Evolutionary conservation across 345 rosid species (phyloP).

Genomic region (Chamaenerion angustifolium): DNA sequence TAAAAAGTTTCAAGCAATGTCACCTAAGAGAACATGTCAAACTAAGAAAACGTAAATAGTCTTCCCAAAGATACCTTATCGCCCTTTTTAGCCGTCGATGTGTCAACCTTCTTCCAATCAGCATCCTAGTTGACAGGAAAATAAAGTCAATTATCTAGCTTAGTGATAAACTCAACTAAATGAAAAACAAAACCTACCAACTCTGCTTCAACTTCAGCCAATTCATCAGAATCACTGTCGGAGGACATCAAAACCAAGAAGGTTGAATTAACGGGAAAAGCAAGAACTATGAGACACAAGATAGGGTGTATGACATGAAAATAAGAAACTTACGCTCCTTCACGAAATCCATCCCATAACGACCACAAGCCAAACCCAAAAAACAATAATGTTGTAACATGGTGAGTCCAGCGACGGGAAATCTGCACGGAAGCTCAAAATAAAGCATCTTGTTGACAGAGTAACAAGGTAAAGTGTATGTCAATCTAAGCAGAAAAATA

Average conservation of each 20-base stretch:
- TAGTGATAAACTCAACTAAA: neutral
- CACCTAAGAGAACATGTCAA: too few species aligned
- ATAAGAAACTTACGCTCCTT: conserved; percentile 37
- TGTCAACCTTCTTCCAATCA: conserved; percentile 45
- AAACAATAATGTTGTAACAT: conserved; percentile 66
- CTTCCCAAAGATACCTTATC: conserved; percentile 29
- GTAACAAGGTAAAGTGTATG: too few species aligned
- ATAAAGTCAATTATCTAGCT: neutral
- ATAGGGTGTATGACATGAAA: neutral
- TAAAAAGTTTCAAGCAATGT: neutral
- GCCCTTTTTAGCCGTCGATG: conserved; percentile 25
- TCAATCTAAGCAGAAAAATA: too few species aligned
- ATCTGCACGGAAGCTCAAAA: conserved; percentile 30
- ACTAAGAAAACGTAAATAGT: too few species aligned
- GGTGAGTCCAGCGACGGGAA: conserved; percentile 87
- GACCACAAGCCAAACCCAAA: conserved; percentile 83
- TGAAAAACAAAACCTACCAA: conserved; percentile 37
- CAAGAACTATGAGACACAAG: neutral
- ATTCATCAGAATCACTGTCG: conserved; percentile 58
- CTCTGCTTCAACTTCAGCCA: conserved; percentile 82
- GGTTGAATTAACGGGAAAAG: neutral
- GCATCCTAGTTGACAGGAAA: conserved; percentile 40
- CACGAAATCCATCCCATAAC: conserved; percentile 69
- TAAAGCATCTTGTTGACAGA: too few species aligned
- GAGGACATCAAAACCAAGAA: neutral